These are phyloP conservation scores for Rhododendron henanense DNA, from an alignment of 148 eudicot genomes.

Conservation along the genomic window DNA sequence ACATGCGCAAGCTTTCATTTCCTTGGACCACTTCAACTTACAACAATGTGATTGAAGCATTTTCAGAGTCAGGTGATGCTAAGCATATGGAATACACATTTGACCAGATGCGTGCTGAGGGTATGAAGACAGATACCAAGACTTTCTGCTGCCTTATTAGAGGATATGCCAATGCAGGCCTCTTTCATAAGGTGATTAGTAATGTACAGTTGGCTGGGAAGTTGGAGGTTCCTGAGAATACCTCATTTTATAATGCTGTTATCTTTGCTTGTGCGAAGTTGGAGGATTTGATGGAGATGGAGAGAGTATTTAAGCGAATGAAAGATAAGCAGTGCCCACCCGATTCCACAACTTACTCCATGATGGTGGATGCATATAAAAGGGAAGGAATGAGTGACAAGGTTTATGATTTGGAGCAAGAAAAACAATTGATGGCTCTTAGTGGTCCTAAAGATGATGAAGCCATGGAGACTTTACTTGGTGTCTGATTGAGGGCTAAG, in stretches of 20 bases:
- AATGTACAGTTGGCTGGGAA: slow-evolving; percentile 72
- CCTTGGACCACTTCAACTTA: slow-evolving; percentile 98
- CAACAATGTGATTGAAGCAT: slow-evolving; percentile 92
- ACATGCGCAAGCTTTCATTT: slow-evolving; percentile 85
- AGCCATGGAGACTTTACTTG: slow-evolving; percentile 11
- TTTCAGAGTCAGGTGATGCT: slow-evolving; percentile 77
- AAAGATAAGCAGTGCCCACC: slow-evolving; percentile 64
- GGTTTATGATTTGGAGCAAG: slow-evolving; percentile 76
- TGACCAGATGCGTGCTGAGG: slow-evolving; percentile 88
- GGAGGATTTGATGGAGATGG: slow-evolving; percentile 91
- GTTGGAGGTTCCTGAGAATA: slow-evolving; percentile 81
- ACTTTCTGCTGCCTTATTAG: slow-evolving; percentile 85
- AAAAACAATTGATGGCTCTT: slow-evolving; percentile 27
- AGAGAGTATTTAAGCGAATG: slow-evolving; percentile 76
- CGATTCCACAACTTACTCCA: slow-evolving; percentile 50
- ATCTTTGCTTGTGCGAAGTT: slow-evolving; percentile 81
- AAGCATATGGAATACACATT: slow-evolving; percentile 82
- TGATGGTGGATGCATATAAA: slow-evolving; percentile 65
- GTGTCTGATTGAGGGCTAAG: slow-evolving; percentile 8
- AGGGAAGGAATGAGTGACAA: slow-evolving; percentile 83
- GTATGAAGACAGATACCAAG: slow-evolving; percentile 80
- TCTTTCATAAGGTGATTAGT: slow-evolving; percentile 74
- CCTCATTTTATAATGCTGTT: slow-evolving; percentile 75
- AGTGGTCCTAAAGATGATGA: slow-evolving; percentile 13
- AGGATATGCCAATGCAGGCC: slow-evolving; percentile 79